Percentiles rank a stretch among this genome's conserved stretches.
These are phyloP conservation scores for Scheffersomyces lignosus DNA, from an alignment of 805 yeast genomes.

Conservation along the genomic window DNA sequence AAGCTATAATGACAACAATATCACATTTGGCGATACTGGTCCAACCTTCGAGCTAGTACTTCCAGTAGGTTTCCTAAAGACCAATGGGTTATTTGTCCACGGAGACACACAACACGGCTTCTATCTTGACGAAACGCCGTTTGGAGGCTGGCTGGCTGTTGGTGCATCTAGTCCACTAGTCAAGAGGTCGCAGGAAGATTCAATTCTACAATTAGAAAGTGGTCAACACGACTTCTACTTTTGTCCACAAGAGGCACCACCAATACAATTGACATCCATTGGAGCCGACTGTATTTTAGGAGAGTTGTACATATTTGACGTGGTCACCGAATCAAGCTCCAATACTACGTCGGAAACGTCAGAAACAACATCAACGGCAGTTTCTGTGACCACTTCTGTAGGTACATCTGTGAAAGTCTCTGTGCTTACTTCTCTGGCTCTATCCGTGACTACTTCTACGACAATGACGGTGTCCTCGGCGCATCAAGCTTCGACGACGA, in stretches of 20 bases:
- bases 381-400: too few species aligned
- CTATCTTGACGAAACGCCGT: neutral
- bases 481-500: neutral
- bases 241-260: neutral
- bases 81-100: neutral
- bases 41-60: neutral
- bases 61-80: neutral
- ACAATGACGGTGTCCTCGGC: neutral
- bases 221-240: neutral
- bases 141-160: too few species aligned
- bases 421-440: too few species aligned
- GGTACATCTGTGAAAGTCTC: too few species aligned
- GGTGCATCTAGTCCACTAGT: too few species aligned
- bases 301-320: neutral
- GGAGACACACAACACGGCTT: neutral
- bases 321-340: neutral
- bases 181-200: too few species aligned
- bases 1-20: neutral
- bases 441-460: too few species aligned
- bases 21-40: neutral
- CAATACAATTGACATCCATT: neutral
- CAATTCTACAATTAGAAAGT: too few species aligned
- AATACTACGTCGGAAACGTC: conserved; percentile 12
- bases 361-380: too few species aligned
- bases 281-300: neutral